phyloP scores from a whole-genome alignment of 805 yeast genomes.

The Suhomyces canberraensis region DNA sequence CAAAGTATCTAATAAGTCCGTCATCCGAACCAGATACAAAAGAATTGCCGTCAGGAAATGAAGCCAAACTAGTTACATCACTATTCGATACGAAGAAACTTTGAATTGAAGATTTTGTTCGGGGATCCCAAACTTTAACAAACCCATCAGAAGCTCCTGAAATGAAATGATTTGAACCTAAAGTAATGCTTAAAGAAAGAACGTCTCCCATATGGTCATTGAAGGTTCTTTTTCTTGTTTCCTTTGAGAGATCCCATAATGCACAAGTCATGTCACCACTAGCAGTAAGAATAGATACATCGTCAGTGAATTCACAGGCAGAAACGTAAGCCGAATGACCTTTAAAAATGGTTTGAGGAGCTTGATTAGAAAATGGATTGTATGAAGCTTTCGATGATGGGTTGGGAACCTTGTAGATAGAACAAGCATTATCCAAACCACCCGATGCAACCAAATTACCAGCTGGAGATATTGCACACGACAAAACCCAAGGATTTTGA shows the following conservation, averaged over 20 bases:
- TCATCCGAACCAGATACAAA: constrained; percentile 79
- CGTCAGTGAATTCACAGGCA: constrained; percentile 65
- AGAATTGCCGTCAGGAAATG: constrained; percentile 68
- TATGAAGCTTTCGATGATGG: background rate
- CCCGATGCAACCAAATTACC: constrained; percentile 71
- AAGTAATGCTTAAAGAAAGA: constrained; percentile 37
- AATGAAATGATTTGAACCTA: constrained; percentile 39
- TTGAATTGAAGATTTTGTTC: constrained; percentile 43
- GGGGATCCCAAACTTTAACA: constrained; percentile 36
- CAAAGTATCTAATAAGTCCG: constrained; percentile 66
- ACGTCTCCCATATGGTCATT: constrained; percentile 74
- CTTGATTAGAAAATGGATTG: constrained; percentile 1
- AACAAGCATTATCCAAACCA: constrained; percentile 77
- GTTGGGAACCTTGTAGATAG: constrained; percentile 46
- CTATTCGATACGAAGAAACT: constrained; percentile 52
- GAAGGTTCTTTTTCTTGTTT: constrained; percentile 50
- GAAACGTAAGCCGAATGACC: constrained; percentile 85
- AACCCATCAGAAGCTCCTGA: constrained; percentile 70
- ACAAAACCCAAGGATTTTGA: constrained; percentile 75
- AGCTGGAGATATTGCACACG: constrained; percentile 70
- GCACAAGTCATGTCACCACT: constrained; percentile 82
- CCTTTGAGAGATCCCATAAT: constrained; percentile 74
- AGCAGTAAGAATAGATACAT: constrained; percentile 53
- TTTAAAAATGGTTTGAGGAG: constrained; percentile 50
- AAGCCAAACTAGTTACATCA: constrained; percentile 60